phyloP scores from a whole-genome alignment of 306 rosid genomes.

The Trifolium pratense region DNA sequence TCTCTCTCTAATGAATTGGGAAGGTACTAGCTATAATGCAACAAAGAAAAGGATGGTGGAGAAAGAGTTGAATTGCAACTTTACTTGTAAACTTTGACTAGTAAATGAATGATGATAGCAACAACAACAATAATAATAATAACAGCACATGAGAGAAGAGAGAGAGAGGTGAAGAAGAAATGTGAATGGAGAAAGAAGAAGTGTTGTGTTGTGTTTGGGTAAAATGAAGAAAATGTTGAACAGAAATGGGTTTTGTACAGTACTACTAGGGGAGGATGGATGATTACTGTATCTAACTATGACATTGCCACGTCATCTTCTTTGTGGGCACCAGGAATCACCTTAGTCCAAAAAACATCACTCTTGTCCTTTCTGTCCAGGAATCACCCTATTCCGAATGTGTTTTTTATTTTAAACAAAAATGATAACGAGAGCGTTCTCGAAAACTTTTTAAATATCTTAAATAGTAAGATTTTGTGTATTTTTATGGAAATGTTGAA shows the following conservation, averaged over 20 bases:
- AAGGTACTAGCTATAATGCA: constrained; percentile 23
- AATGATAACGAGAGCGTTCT: too few relatives aligned
- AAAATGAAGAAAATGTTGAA: constrained; percentile 17
- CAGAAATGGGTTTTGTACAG: background rate
- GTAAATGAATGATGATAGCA: background rate
- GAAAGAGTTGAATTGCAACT: constrained; percentile 37
- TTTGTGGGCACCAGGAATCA: constrained; percentile 32
- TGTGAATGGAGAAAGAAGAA: background rate
- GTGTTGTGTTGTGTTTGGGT: background rate
- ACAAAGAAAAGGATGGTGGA: constrained; percentile 15
- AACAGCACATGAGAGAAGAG: constrained; percentile 32
- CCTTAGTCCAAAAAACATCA: background rate
- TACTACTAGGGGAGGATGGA: background rate
- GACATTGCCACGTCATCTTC: constrained; percentile 39
- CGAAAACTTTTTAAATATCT: too few relatives aligned
- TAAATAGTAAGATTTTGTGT: too few relatives aligned
- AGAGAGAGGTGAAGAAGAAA: constrained; percentile 17
- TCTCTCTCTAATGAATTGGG: constrained; percentile 16
- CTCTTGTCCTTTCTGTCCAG: constrained; percentile 1
- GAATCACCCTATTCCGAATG: background rate
- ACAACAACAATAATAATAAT: background rate
- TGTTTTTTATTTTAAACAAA: too few relatives aligned
- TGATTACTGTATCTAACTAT: constrained; percentile 19
- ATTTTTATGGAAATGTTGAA: too few relatives aligned
- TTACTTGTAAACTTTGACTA: constrained; percentile 22